phyloP scores from a whole-genome alignment of 768 basidiomycete genomes.

The Trichaptum fuscoviolaceum region DNA sequence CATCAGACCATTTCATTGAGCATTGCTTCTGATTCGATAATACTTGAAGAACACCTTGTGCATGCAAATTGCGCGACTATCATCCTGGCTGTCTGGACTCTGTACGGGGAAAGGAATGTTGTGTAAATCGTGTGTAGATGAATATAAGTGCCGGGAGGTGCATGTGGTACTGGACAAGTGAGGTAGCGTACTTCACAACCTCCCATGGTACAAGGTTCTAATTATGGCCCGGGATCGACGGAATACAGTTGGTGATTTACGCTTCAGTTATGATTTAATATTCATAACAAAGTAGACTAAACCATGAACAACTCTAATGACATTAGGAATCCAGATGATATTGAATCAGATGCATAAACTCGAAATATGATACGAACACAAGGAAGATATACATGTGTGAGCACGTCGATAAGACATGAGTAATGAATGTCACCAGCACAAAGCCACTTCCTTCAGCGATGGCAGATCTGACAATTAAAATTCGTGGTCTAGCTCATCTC shows the following conservation, averaged over 20 bases:
- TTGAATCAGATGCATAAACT: too few species aligned
- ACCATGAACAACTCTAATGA: too few species aligned
- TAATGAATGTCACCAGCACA: neutral
- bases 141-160: constrained; percentile 1
- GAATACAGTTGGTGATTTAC: neutral
- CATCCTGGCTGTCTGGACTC: neutral
- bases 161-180: constrained; percentile 4
- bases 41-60: neutral
- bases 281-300: too few species aligned
- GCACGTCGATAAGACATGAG: too few species aligned
- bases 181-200: neutral
- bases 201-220: neutral
- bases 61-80: too few species aligned
- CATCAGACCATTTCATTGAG: neutral
- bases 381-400: too few species aligned
- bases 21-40: neutral
- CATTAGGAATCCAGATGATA: neutral
- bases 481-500: constrained; percentile 57
- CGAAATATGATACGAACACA: too few species aligned
- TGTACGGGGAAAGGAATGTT: neutral
- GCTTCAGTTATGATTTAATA: neutral
- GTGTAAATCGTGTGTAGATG: constrained; percentile 1
- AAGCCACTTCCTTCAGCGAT: neutral
- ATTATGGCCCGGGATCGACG: neutral
- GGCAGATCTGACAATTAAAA: constrained; percentile 34